These are phyloP conservation scores for Arachnopeziza araneosa DNA, from an alignment of 2,329 filamentous ascomycete genomes.

Conservation along the genomic window DNA sequence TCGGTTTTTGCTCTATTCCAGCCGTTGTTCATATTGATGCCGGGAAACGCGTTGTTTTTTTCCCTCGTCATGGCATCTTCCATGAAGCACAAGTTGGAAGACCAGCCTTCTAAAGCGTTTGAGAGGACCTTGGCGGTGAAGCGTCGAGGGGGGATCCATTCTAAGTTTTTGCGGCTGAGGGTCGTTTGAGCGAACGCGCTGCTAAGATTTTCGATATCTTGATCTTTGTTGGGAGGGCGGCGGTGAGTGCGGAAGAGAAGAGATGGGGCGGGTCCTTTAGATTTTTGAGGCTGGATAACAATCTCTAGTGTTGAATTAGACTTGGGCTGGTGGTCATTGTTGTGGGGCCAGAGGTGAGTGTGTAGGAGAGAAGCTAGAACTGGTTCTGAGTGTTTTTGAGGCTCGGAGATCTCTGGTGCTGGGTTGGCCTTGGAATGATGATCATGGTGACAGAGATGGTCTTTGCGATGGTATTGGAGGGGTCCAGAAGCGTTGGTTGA, in stretches of 20 bases:
- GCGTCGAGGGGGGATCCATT: background rate
- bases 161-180: background rate
- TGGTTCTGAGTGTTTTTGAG: no score
- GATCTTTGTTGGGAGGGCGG: background rate
- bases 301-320: background rate
- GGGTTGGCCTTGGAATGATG: background rate
- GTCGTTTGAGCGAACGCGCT: background rate
- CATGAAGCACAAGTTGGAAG: background rate
- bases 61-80: background rate
- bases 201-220: background rate
- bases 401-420: background rate
- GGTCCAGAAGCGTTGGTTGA: background rate
- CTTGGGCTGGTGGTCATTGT: background rate
- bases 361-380: no score
- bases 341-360: no score
- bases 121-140: background rate
- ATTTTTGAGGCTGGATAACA: background rate
- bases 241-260: background rate
- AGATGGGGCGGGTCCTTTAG: background rate
- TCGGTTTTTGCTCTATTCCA: slow-evolving; percentile 8
- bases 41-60: background rate
- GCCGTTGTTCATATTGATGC: slow-evolving; percentile 9
- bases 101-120: background rate
- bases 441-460: background rate
- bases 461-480: slow-evolving; percentile 4